A percentile compares a stretch with the other conserved stretches of the same genome.
Evolutionary conservation across 2,329 filamentous ascomycete species (phyloP).

Genomic region (Simplicillium aogashimaense): DNA sequence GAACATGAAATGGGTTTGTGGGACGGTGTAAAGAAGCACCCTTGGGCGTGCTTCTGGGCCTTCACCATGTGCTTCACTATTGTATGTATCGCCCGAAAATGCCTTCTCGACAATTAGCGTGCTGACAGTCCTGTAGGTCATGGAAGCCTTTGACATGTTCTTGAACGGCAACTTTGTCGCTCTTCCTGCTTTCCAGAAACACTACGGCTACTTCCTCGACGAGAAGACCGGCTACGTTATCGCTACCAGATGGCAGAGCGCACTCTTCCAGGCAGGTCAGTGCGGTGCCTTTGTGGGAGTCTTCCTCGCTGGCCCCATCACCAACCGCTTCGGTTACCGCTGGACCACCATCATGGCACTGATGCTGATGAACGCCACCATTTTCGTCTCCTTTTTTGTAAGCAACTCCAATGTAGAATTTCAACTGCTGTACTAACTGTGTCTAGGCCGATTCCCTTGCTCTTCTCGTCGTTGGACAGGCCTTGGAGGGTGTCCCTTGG

Average conservation of each 20-base stretch:
- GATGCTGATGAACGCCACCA: slow-evolving; percentile 25
- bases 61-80: slow-evolving; percentile 40
- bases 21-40: slow-evolving; percentile 26
- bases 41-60: slow-evolving; percentile 35
- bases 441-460: slow-evolving; percentile 20
- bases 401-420: no score
- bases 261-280: slow-evolving; percentile 22
- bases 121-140: slow-evolving; percentile 22
- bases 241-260: slow-evolving; percentile 29
- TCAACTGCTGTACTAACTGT: slow-evolving; percentile 12
- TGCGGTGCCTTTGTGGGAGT: slow-evolving; percentile 25
- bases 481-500: slow-evolving; percentile 51
- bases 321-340: slow-evolving; percentile 24
- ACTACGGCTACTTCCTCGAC: slow-evolving; percentile 22
- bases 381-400: slow-evolving; percentile 45
- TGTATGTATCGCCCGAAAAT: slow-evolving; percentile 19
- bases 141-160: slow-evolving; percentile 41
- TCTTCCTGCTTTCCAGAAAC: slow-evolving; percentile 22
- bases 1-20: slow-evolving; percentile 30
- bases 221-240: slow-evolving; percentile 16
- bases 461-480: slow-evolving; percentile 38
- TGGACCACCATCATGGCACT: slow-evolving; percentile 26
- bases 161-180: slow-evolving; percentile 36
- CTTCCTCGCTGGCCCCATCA: slow-evolving; percentile 25
- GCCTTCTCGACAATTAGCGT: background rate